Evolutionary conservation across 129 eudicot species (phyloP), one percentile per base, ranked within the genome.

Genomic region (Logfia minima): DNA sequence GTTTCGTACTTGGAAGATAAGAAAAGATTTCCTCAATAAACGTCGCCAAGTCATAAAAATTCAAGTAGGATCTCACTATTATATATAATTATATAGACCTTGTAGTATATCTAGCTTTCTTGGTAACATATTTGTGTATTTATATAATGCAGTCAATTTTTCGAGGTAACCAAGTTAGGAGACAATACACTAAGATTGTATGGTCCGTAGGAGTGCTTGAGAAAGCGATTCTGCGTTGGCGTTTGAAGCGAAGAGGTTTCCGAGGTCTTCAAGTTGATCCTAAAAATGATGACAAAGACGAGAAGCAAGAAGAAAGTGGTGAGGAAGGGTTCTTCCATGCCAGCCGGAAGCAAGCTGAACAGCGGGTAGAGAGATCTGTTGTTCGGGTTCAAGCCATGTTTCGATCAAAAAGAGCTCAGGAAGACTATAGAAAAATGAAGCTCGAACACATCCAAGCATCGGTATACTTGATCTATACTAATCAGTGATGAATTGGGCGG

Each of bases 201-300:
- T 95, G 96, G 97, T 92, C 99, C 0, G 97, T 95, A 34, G 99
- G 99, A 71, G 89, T 95, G 83, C 87, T 95, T 68, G 99, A 95
- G 75, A 95, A 95, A 83, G 99, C 85, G 28, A 81, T 95, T 41
- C 63, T 95, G 11, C 89, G 99, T 17, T 95, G 99, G 99, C 96
- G 97, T 29, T 53, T 76, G 75, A 95, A 86, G 84, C 87, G 95
- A 58, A 95, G 84, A 86, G 99, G 99, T 41, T 83, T 95, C 29
- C 91, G 99, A 21, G 99, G 99, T 45, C 91, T 91, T 85, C 81
- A 91, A 68, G 89, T 91, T 63, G 76, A 81, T 68, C 28, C 75
- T 9, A 72, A 72, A n/a, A 51, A 22, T 51, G 68, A 66, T 43
- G 63, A 71, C 28, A 23, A 66, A 48, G 87, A 82, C 3, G 83